Conservation (phyloP, 352 stramenopile genomes). For the Phytophthora macrochlamydospora region DNA sequence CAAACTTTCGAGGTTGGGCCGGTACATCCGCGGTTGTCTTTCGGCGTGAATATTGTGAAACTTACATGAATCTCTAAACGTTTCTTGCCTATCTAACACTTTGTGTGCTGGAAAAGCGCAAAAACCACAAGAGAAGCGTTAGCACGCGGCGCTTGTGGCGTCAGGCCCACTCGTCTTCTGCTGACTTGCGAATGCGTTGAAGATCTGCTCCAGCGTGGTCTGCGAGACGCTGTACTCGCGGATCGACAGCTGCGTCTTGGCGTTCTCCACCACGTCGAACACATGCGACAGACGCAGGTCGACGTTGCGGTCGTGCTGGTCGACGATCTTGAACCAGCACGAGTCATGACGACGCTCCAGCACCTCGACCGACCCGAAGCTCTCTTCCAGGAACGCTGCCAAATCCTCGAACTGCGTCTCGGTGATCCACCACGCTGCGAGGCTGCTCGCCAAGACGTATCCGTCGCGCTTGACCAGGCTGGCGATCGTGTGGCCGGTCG, state of each 20-base stretch:
- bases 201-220: constrained; percentile 93
- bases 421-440: constrained; percentile 64
- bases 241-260: constrained; percentile 49
- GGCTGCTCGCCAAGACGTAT: constrained; percentile 33
- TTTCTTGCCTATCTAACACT: too few species aligned
- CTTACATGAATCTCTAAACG: too few species aligned
- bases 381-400: constrained; percentile 40
- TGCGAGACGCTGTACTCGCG: constrained; percentile 89
- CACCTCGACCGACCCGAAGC: constrained; percentile 44
- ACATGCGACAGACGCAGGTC: constrained; percentile 63
- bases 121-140: too few species aligned
- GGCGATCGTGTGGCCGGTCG: constrained; percentile 65
- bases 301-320: constrained; percentile 9
- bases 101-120: too few species aligned
- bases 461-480: constrained; percentile 56
- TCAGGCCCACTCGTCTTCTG: constrained; percentile 34
- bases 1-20: too few species aligned
- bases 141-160: too few species aligned
- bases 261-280: constrained; percentile 71
- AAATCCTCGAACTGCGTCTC: constrained; percentile 59
- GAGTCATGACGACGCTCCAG: constrained; percentile 77
- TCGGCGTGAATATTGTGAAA: too few species aligned
- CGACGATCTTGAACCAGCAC: constrained; percentile 66
- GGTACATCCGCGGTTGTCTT: too few species aligned
- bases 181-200: constrained; percentile 88